Evolutionary conservation across 805 yeast genomes (phyloP).

Genomic region (Barnettozyma sp.): DNA sequence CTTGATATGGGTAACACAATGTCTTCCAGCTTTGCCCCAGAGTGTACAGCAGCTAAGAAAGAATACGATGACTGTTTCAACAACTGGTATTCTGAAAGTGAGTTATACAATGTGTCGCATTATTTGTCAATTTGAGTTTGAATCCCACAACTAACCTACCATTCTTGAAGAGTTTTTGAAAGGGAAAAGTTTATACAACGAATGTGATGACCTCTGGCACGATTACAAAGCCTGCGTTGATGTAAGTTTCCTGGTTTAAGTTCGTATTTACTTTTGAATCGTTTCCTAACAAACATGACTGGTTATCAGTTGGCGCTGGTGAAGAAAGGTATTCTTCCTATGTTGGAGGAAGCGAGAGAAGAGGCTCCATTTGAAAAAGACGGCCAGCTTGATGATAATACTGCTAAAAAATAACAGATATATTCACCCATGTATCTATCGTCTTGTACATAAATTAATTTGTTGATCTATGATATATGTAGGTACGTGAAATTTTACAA

Average conservation of each 20-base stretch:
- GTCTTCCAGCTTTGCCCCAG: constrained; percentile 94
- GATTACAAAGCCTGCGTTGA: constrained; percentile 86
- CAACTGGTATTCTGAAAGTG: constrained; percentile 86
- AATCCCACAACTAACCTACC: too few species aligned
- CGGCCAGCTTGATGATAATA: constrained; percentile 30
- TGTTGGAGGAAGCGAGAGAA: constrained; percentile 81
- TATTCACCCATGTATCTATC: too few species aligned
- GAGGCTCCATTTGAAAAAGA: constrained; percentile 84
- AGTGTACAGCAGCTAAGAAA: constrained; percentile 81
- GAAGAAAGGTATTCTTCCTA: constrained; percentile 70
- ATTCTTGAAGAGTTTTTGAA: constrained; percentile 60
- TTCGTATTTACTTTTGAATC: not conserved
- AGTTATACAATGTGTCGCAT: too few species aligned
- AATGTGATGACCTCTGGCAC: constrained; percentile 86
- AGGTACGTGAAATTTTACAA: too few species aligned
- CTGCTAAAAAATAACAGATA: constrained; percentile 6
- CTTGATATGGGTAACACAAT: constrained; percentile 56
- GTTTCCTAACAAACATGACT: constrained; percentile 6
- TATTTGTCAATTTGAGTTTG: too few species aligned
- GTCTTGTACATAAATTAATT: constrained; percentile 11
- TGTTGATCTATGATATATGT: too few species aligned
- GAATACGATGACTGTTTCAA: constrained; percentile 91
- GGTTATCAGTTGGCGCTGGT: constrained; percentile 47
- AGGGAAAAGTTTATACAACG: constrained; percentile 56
- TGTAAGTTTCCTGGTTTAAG: too few species aligned